phyloP scores from a whole-genome alignment of 2,329 filamentous ascomycete genomes.

The Pyricularia sp. region DNA sequence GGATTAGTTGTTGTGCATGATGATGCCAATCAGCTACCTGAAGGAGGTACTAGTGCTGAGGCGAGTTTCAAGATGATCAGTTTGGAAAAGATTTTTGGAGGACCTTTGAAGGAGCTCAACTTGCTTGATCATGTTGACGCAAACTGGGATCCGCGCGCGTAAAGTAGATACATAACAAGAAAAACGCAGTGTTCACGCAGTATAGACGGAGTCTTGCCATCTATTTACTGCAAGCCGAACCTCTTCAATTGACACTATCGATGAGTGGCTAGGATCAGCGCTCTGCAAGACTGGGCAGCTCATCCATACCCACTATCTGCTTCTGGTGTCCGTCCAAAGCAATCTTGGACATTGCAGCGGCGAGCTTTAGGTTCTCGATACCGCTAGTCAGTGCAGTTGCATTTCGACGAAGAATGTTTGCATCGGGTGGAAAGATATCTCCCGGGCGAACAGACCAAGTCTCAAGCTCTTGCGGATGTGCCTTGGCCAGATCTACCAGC shows the following conservation, averaged over 20 bases:
- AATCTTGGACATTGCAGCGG: constrained; percentile 22
- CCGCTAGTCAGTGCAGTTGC: constrained; percentile 16
- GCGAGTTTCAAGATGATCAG: constrained; percentile 38
- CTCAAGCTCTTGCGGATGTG: constrained; percentile 18
- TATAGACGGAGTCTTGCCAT: no score
- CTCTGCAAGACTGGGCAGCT: not conserved
- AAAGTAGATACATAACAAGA: not conserved
- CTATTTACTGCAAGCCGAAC: no score
- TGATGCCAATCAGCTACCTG: constrained; percentile 36
- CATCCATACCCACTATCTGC: constrained; percentile 16
- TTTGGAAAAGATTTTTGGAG: constrained; percentile 24
- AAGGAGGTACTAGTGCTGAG: constrained; percentile 28
- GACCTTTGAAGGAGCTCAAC: constrained; percentile 12
- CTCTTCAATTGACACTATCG: no score
- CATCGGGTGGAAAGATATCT: constrained; percentile 15
- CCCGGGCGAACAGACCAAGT: constrained; percentile 24
- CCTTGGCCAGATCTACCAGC: constrained; percentile 23
- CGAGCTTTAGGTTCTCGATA: constrained; percentile 23
- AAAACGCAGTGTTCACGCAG: not conserved
- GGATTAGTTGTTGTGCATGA: constrained; percentile 39
- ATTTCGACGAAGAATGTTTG: constrained; percentile 14
- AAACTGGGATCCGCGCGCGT: constrained; percentile 23
- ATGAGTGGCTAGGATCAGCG: not conserved
- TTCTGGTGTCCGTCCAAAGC: constrained; percentile 22
- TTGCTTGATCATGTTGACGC: constrained; percentile 22